Percentiles rank a stretch among this genome's conserved stretches.
These are phyloP conservation scores for Adiantum capillusveneris DNA, from an alignment of 75 land plant genomes.

Conservation along the genomic window DNA sequence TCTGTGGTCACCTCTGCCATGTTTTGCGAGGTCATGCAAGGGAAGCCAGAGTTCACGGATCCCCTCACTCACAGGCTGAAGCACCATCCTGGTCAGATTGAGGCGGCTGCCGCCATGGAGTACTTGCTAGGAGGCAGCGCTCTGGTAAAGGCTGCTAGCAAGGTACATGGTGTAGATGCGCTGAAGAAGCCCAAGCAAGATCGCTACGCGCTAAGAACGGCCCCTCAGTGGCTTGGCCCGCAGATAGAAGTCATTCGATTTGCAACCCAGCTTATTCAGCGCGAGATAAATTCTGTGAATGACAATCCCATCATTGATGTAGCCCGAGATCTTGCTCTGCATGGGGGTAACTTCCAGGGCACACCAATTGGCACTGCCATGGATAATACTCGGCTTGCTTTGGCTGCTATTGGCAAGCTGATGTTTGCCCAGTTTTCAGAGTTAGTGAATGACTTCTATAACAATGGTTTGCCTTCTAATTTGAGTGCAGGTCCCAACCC, in stretches of 20 bases:
- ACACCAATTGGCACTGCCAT: slow-evolving; percentile 9
- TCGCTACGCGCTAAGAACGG: slow-evolving; percentile 45
- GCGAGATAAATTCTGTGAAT: slow-evolving; percentile 24
- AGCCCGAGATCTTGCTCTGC: slow-evolving; percentile 2
- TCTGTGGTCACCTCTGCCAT: slow-evolving; percentile 53
- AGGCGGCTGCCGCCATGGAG: too few relatives aligned
- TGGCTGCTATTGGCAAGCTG: slow-evolving; percentile 27
- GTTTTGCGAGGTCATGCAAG: too few relatives aligned
- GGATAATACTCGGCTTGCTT: slow-evolving; percentile 18
- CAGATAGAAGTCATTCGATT: slow-evolving; percentile 17
- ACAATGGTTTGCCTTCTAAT: slow-evolving; percentile 57
- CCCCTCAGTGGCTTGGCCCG: too few relatives aligned
- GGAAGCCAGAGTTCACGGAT: too few relatives aligned
- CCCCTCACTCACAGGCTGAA: slow-evolving; percentile 59
- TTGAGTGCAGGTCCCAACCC: slow-evolving; percentile 43
- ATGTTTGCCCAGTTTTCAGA: too few relatives aligned
- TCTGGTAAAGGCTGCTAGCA: slow-evolving; percentile 21
- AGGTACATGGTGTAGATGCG: slow-evolving; percentile 23
- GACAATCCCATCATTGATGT: slow-evolving; percentile 17
- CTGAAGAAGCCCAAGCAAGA: slow-evolving; percentile 65
- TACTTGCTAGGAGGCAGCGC: slow-evolving; percentile 48
- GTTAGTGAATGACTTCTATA: slow-evolving; percentile 60
- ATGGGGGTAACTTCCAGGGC: slow-evolving; percentile 15
- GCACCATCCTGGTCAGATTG: slow-evolving; percentile 87
- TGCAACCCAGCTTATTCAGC: slow-evolving; percentile 19